Base-by-base conservation (phyloP, 768 basidiomycete genomes). In the Coprinopsis strossmayeri region DNA sequence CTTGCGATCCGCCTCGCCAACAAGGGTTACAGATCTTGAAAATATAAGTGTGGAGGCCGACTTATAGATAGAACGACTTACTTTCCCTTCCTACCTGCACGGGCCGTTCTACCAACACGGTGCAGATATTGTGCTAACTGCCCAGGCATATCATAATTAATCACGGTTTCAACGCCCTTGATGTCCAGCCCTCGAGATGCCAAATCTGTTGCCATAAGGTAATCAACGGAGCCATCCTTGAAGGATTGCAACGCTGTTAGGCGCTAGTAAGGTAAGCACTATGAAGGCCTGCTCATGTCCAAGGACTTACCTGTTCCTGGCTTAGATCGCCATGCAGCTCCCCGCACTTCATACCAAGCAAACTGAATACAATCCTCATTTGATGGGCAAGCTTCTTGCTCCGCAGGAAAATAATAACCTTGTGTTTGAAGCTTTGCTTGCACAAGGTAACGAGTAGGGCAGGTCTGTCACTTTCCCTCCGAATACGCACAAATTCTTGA, bases 361-460 rank as follows among this genome's bases (percentile, higher is more conserved):
- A 67, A 45, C 89, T 79, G 61, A 98, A 99, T 21, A 97, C 78
- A 42, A 97, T 82, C 43, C 93, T 84, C 77, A 98, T 88, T 66
- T 98, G 94, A 73, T 98, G 96, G 7, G 94, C 95, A 18, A 96
- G 73, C 56, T 93, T 94, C 67, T 99, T 99, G 68, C 93, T 97
- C 39, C 94, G 80, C 58, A 97, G 79, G 70, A 99, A 99, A 50
- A 99, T 76, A 61, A 99, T 88, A 46, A 87, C 91, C 45, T 82
- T 78, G 26, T 77, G 74, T 61, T 79, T 84, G 73, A 95, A 94
- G 1, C 87, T 90, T 54, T 89, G 72, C 67, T 87, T 88, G 71
- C 96, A 97, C 43, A 98, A 71, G 0, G 91, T 71, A 35, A 82
- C 77, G 26, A 95, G 79, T 32, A 93, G 60, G 20, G 86, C 83